phyloP scores from a whole-genome alignment of 2,329 filamentous ascomycete species.

The Grosmannia penicillata region DNA sequence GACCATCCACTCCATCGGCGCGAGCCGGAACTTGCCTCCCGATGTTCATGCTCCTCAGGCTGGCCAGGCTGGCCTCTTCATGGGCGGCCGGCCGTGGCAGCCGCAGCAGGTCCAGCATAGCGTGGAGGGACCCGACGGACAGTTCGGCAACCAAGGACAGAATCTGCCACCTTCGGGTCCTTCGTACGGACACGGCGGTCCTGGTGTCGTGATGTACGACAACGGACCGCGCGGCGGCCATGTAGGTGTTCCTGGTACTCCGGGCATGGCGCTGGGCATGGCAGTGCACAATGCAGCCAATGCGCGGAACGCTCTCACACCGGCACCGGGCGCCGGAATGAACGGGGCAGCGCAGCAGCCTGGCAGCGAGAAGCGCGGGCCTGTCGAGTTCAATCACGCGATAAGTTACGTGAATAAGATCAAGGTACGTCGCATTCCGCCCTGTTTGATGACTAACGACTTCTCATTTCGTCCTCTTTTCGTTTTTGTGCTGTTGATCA shows the following conservation, averaged over 20 bases:
- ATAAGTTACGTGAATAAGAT: slow-evolving; percentile 99
- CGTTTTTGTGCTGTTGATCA: neutral
- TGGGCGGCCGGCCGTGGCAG: slow-evolving; percentile 22
- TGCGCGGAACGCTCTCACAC: slow-evolving; percentile 41
- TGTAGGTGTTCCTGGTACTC: neutral
- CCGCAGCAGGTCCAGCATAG: slow-evolving; percentile 37
- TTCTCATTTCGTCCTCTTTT: neutral
- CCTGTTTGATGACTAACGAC: slow-evolving; percentile 33
- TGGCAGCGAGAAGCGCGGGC: slow-evolving; percentile 70
- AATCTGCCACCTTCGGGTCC: slow-evolving; percentile 25
- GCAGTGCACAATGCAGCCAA: slow-evolving; percentile 25
- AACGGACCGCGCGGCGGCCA: slow-evolving; percentile 4
- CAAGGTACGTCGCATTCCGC: no score
- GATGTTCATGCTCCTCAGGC: slow-evolving; percentile 26
- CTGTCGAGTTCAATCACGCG: slow-evolving; percentile 97
- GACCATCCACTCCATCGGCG: slow-evolving; percentile 71
- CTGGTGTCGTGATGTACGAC: slow-evolving; percentile 6
- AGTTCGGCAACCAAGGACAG: slow-evolving; percentile 43
- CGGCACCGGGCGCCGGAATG: slow-evolving; percentile 33
- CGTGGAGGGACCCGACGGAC: slow-evolving; percentile 46
- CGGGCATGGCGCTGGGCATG: slow-evolving; percentile 1
- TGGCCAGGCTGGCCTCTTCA: slow-evolving; percentile 26
- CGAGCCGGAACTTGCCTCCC: slow-evolving; percentile 30
- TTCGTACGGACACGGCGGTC: slow-evolving; percentile 14
- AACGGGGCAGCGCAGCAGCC: slow-evolving; percentile 47